Evolutionary conservation across 2,329 filamentous ascomycete species (phyloP), one percentile per base, ranked within the genome.

Genomic region (Colletotrichum orchidophilum): DNA sequence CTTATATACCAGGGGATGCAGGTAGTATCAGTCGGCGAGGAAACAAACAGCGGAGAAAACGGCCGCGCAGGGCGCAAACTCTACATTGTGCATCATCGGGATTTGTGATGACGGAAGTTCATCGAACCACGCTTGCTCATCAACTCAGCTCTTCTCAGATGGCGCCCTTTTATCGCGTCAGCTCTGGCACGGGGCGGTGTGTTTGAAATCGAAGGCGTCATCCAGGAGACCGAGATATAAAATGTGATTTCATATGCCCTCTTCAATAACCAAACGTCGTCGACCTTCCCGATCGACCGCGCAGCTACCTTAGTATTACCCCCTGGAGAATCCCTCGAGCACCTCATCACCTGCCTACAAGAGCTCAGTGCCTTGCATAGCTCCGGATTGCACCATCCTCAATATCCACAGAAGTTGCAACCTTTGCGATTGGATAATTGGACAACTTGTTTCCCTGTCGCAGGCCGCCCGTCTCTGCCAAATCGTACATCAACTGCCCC

Each of bases 71-170:
- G 55, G 55, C 42, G 54, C 66, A 66, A 35, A 61, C 35, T 52
- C 31, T 35, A 53, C 42, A 46, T 68, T 52, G 53, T 58, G 63
- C 68, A 68, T 63, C 71, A 73, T 67, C 42, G 29, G 67, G 62
- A 61, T 71, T 67, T 59, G 63, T 52, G 49, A 73, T 73, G 71
- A 73, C 63, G 63, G 71, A 73, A 73, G 68, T 49, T 11, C 53
- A 35, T 73, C 67, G 71, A 73, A 71, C n/a, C 55, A 50, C 21
- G 42, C n/a, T 61, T 62, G 31, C 66, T 73, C 42, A 59, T 15
- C 57, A 67, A 60, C 18, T 65, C 66, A 64, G 33, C 46, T 18
- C 53, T 18, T 24, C 13, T 11, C 63, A 39, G 27, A 15, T 33
- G 39, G 39, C 39, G 39, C 39, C 39, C 39, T 46, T 7, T 46